A percentile compares a stretch with the other conserved stretches of the same genome.
These are phyloP conservation scores for Boletus patriciae DNA, from an alignment of 768 basidiomycete species.

Conservation along the genomic window DNA sequence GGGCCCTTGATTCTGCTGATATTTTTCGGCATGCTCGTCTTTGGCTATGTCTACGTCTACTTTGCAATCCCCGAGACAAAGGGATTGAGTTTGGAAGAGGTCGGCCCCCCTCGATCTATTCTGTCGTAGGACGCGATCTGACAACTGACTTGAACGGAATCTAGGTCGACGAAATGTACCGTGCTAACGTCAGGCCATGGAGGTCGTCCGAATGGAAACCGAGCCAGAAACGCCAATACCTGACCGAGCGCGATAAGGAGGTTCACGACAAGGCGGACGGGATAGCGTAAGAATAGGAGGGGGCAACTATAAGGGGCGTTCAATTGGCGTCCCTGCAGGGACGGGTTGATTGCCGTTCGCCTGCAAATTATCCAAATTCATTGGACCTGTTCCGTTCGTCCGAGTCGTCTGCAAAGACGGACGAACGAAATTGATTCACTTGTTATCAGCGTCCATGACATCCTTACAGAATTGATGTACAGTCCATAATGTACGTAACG, in stretches of 20 bases:
- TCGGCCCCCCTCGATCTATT: constrained; percentile 15
- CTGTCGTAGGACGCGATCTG: background rate
- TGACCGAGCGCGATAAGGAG: background rate
- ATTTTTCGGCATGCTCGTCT: constrained; percentile 72
- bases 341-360: background rate
- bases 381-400: background rate
- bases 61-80: constrained; percentile 80
- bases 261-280: background rate
- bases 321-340: background rate
- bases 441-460: too few relatives aligned
- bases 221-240: constrained; percentile 32
- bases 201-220: constrained; percentile 58
- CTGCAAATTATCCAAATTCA: background rate
- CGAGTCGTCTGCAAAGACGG: too few relatives aligned
- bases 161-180: constrained; percentile 73
- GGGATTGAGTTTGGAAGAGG: constrained; percentile 73
- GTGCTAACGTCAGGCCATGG: constrained; percentile 65
- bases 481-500: too few relatives aligned
- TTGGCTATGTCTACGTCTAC: constrained; percentile 75
- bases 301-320: background rate
- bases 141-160: background rate
- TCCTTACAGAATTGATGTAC: too few relatives aligned
- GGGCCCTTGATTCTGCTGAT: constrained; percentile 76
- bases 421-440: too few relatives aligned
- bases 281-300: background rate